These are phyloP conservation scores for Pythium phragmiticola DNA, from an alignment of 352 stramenopile species.

Conservation along the genomic window DNA sequence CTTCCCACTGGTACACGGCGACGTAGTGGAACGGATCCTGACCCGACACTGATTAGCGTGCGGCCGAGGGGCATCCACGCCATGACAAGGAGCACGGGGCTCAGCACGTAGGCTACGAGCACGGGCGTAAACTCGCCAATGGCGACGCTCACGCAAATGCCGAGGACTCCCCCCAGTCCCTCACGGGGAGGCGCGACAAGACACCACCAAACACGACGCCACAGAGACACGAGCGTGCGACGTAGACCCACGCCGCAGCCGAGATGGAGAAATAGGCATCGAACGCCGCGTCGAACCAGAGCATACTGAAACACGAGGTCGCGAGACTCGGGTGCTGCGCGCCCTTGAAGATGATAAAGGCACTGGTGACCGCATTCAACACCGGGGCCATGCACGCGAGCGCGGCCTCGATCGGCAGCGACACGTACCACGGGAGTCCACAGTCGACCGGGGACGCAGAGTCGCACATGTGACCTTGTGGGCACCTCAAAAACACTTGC, in stretches of 20 bases:
- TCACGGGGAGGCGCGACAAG: constrained; percentile 56
- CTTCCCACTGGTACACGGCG: constrained; percentile 77
- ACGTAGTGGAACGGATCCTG: constrained; percentile 70
- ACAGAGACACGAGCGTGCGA: constrained; percentile 60
- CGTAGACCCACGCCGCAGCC: constrained; percentile 67
- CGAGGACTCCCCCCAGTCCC: constrained; percentile 61
- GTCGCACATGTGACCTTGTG: too few relatives aligned
- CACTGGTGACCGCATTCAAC: constrained; percentile 51
- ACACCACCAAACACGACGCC: constrained; percentile 71
- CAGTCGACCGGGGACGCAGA: constrained; percentile 79
- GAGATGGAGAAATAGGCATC: constrained; percentile 63
- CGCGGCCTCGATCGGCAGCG: constrained; percentile 47
- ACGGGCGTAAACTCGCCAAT: constrained; percentile 67
- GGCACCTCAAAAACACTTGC: too few relatives aligned
- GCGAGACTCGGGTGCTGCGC: constrained; percentile 49
- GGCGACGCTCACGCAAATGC: constrained; percentile 60
- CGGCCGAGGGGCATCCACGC: constrained; percentile 74
- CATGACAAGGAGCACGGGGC: constrained; percentile 43
- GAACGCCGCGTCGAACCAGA: constrained; percentile 63
- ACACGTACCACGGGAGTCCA: constrained; percentile 81
- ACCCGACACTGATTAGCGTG: constrained; percentile 59
- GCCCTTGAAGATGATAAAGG: constrained; percentile 62
- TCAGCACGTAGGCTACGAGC: constrained; percentile 55
- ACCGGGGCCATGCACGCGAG: constrained; percentile 55
- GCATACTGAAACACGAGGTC: constrained; percentile 48